A percentile compares a stretch with the other conserved stretches of the same genome.
Evolutionary conservation across 176 grass and related monocot species (phyloP).

Genomic region (sorghum (Sorghum bicolor)): DNA sequence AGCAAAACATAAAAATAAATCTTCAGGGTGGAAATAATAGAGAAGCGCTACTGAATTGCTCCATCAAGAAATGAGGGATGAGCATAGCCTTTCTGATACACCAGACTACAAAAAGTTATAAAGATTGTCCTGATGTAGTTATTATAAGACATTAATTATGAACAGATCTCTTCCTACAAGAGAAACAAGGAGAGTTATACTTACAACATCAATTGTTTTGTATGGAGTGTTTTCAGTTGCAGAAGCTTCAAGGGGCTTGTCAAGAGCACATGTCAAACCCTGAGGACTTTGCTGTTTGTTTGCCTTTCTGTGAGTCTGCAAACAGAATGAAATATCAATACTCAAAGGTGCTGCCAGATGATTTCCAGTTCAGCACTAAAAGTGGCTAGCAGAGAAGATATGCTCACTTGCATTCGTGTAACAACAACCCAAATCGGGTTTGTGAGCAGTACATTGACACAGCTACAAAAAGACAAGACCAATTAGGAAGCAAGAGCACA

Average conservation of each 20-base stretch:
- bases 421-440: constrained; percentile 96
- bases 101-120: background rate
- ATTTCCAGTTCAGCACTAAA: background rate
- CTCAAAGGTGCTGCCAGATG: constrained; percentile 9
- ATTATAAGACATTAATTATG: background rate
- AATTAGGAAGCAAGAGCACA: background rate
- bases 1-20: constrained; percentile 5
- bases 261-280: constrained; percentile 40
- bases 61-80: background rate
- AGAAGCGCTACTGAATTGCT: background rate
- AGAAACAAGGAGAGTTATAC: constrained; percentile 29
- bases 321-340: constrained; percentile 8
- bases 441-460: constrained; percentile 89
- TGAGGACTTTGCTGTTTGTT: constrained; percentile 45
- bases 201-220: constrained; percentile 65
- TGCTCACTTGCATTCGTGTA: constrained; percentile 84
- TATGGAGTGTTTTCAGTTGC: constrained; percentile 59
- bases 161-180: background rate
- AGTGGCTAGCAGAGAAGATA: background rate
- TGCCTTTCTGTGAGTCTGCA: constrained; percentile 80
- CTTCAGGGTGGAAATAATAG: background rate
- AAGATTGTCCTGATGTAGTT: background rate
- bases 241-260: constrained; percentile 36
- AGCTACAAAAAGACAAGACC: constrained; percentile 46
- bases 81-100: background rate